Conservation (phyloP, 345 rosid genomes). For the Gossypium herbaceum region DNA sequence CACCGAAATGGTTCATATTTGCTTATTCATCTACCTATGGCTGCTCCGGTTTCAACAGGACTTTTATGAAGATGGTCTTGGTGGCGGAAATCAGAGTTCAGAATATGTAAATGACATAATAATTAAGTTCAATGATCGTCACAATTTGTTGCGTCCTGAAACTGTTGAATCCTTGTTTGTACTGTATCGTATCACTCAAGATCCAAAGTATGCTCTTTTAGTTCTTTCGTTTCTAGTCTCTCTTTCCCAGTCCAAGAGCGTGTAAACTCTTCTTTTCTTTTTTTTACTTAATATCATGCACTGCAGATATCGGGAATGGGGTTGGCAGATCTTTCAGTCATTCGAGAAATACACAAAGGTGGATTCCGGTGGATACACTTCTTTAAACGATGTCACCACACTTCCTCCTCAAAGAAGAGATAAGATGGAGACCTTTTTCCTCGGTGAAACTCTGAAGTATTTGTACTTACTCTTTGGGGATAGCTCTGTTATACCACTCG, state of each 20-base stretch:
- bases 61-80: slow-evolving; percentile 70
- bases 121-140: slow-evolving; percentile 77
- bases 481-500: slow-evolving; percentile 62
- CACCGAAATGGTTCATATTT: neutral
- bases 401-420: slow-evolving; percentile 82
- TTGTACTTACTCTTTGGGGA: slow-evolving; percentile 88
- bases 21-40: neutral
- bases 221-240: neutral
- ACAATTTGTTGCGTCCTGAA: slow-evolving; percentile 93
- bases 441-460: slow-evolving; percentile 87
- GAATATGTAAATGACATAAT: slow-evolving; percentile 73
- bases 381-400: slow-evolving; percentile 71
- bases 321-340: slow-evolving; percentile 96
- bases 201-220: slow-evolving; percentile 55
- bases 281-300: slow-evolving; percentile 2
- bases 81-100: slow-evolving; percentile 87
- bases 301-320: slow-evolving; percentile 74
- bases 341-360: slow-evolving; percentile 85
- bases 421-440: slow-evolving; percentile 93
- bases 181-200: slow-evolving; percentile 79
- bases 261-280: neutral
- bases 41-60: slow-evolving; percentile 45
- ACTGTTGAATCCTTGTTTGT: slow-evolving; percentile 94
- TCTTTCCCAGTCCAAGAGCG: neutral
- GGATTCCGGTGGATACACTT: slow-evolving; percentile 77